These are phyloP conservation scores for Fulvia fulva DNA, from an alignment of 2,329 filamentous ascomycete species.

Conservation along the genomic window DNA sequence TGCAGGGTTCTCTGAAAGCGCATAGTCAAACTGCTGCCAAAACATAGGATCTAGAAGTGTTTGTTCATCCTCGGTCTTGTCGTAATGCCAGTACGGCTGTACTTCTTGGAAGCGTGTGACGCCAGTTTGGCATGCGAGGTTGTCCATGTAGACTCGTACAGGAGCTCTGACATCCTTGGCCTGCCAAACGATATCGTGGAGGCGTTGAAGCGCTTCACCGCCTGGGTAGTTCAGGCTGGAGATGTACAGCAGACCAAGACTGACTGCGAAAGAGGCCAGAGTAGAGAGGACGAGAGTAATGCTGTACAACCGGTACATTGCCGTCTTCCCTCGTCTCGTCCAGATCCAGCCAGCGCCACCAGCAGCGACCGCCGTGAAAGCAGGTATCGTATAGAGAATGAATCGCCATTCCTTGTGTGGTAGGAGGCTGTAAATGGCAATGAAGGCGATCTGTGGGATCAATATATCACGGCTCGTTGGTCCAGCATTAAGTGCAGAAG, in stretches of 20 bases:
- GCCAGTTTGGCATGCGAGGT: slow-evolving; percentile 60
- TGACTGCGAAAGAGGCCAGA: slow-evolving; percentile 56
- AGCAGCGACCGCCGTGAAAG: slow-evolving; percentile 72
- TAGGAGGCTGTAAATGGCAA: slow-evolving; percentile 77
- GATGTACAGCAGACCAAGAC: slow-evolving; percentile 65
- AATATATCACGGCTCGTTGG: slow-evolving; percentile 51
- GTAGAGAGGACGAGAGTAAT: slow-evolving; percentile 58
- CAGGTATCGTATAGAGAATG: slow-evolving; percentile 81
- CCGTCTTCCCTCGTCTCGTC: slow-evolving; percentile 58
- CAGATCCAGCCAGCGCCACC: slow-evolving; percentile 66
- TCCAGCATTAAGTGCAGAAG: slow-evolving; percentile 49
- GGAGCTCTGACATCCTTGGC: slow-evolving; percentile 10
- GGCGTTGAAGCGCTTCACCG: slow-evolving; percentile 64
- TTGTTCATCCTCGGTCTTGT: slow-evolving; percentile 54
- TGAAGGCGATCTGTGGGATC: slow-evolving; percentile 66
- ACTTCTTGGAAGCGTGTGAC: slow-evolving; percentile 57
- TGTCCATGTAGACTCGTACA: slow-evolving; percentile 52
- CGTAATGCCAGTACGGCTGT: slow-evolving; percentile 50
- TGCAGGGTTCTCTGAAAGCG: slow-evolving; percentile 51
- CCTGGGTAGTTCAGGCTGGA: slow-evolving; percentile 93
- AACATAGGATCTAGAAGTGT: slow-evolving; percentile 49
- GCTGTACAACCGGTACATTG: slow-evolving; percentile 53
- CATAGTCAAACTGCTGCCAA: slow-evolving; percentile 58
- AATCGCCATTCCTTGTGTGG: slow-evolving; percentile 97
- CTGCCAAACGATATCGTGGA: slow-evolving; percentile 33